Base-by-base conservation (phyloP, 768 basidiomycete species). In the Kwoniella heveanensis region DNA sequence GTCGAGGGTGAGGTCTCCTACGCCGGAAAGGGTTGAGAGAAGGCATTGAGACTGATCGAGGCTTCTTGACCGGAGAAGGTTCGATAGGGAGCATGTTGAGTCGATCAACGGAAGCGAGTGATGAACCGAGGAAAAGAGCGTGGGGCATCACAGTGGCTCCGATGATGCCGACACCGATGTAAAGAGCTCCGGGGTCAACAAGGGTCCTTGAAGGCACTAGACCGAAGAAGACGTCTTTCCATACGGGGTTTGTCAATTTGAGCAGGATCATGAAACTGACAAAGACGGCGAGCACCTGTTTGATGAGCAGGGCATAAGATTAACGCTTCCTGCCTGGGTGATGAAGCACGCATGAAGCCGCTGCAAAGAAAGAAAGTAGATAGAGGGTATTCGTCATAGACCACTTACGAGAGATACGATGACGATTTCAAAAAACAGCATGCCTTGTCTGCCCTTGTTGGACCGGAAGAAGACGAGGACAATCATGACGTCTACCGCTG, bases 141-240 rank as follows among this genome's bases (percentile, higher is more conserved):
- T 94, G 92, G 0, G 92, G 92, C 92, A 94, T 94, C 63, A 92
- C 88, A 2, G 91, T 96, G 1, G 91, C 91, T 58, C 77, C 77
- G 50, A 77, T 75, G 60, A 73, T 68, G 50, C 78, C 78, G 57
- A 77, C 74, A 3, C 73, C 68, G 62, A 78, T 57, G 65, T 80
- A 81, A n/a, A 79, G 66, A 1, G 80, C 81, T n/a, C 80, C 79
- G 1, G 76, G 72, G 13, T 69, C 54, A 39, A 82, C 68, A 29
- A 83, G 71, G 9, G 72, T 77, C 54, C 57, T 86, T 5, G 89
- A 89, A 3, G 91, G 91, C 29, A 92, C 70, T 71, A 85, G 91
- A 10, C 91, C 92, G 17, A 83, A 72, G 79, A 95, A 92, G 2
- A 88, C 88, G 47, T 85, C 74, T 12, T 80, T 83, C 91, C 91